These are phyloP conservation scores for Monosporascus sp. DNA, from an alignment of 2,329 filamentous ascomycete genomes.

Conservation along the genomic window DNA sequence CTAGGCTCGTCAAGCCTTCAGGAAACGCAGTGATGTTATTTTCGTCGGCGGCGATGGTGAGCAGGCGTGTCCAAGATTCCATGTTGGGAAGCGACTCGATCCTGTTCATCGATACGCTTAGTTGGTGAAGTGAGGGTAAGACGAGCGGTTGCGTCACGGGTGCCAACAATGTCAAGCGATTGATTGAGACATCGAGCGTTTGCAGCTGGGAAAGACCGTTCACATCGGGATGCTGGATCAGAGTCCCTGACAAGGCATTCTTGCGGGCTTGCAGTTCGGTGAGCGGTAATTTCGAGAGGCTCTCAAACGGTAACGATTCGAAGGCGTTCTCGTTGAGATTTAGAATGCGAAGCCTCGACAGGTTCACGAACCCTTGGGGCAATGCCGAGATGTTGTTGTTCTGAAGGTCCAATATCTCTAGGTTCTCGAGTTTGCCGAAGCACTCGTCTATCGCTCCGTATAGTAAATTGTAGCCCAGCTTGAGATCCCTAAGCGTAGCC, in stretches of 20 bases:
- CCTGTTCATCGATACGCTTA: conserved; percentile 78
- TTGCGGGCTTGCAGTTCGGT: conserved; percentile 70
- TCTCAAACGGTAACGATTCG: conserved; percentile 63
- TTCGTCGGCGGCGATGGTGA: conserved; percentile 72
- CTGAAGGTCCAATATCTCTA: conserved; percentile 79
- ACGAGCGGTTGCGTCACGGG: conserved; percentile 43
- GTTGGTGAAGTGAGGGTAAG: conserved; percentile 66
- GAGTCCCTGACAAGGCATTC: conserved; percentile 69
- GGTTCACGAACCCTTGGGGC: conserved; percentile 60
- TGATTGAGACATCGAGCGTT: conserved; percentile 71
- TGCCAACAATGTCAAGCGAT: conserved; percentile 59
- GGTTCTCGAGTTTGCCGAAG: conserved; percentile 59
- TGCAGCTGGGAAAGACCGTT: conserved; percentile 61
- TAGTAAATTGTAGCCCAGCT: conserved; percentile 72
- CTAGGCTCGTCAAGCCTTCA: conserved; percentile 63
- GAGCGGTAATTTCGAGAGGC: conserved; percentile 63
- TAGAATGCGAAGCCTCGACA: conserved; percentile 67
- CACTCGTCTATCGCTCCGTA: conserved; percentile 60
- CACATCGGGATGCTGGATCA: conserved; percentile 59
- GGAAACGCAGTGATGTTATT: conserved; percentile 78
- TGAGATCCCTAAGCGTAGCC: conserved; percentile 68
- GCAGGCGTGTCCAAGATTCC: conserved; percentile 65
- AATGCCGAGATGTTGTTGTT: conserved; percentile 72
- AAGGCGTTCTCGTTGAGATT: conserved; percentile 80
- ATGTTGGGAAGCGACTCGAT: conserved; percentile 69